Base-by-base conservation (phyloP, 176 grass and related monocot genomes). In the Aegilops tauschii region DNA sequence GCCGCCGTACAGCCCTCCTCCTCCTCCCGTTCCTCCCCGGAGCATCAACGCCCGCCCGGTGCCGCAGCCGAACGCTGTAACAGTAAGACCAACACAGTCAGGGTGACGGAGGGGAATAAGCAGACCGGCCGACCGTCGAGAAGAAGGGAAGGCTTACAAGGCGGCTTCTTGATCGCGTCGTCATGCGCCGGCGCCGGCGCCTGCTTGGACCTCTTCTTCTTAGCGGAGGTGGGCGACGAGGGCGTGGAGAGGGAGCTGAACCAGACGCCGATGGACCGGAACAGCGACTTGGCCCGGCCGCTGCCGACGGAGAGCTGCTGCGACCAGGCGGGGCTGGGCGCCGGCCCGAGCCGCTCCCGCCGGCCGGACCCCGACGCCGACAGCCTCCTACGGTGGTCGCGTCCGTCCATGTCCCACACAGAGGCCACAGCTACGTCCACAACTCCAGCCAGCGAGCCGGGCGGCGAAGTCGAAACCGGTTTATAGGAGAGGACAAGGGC, bases 191-290 rank as follows among this genome's bases (percentile, higher is more conserved):
- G 28, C 50, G 31, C 0, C 27, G 65, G 28, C 36, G 23, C 0
- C 64, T 17, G 8, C 16, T 62, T 70, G 56, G 56, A 34, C 50
- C n/a, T 37, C 18, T 9, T 21, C 1, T 47, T 17, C 12, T n/a
- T 50, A 28, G 85, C 80, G 77, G 35, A 1, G 67, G 30, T 11
- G 2, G 62, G 14, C 0, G 65, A 14, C 1, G 76, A 35, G 1
- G 67, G 9, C 0, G 59, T 20, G 72, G 86, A 82, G 35, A 91
- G 69, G 1, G 84, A 85, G 85, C 76, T 79, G 87, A 94, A 91
- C 86, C 89, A 94, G 12, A 86, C 10, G 5, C 89, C 83, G 69
- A 94, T 87, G 73, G 89, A 80, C 16, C 86, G 39, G 52, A 94
- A 92, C 10, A 91, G 62, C 0, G 89, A 89, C 84, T 21, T 82